Evolutionary conservation across 768 basidiomycete genomes (phyloP).

Genomic region (Boletus patriciae): DNA sequence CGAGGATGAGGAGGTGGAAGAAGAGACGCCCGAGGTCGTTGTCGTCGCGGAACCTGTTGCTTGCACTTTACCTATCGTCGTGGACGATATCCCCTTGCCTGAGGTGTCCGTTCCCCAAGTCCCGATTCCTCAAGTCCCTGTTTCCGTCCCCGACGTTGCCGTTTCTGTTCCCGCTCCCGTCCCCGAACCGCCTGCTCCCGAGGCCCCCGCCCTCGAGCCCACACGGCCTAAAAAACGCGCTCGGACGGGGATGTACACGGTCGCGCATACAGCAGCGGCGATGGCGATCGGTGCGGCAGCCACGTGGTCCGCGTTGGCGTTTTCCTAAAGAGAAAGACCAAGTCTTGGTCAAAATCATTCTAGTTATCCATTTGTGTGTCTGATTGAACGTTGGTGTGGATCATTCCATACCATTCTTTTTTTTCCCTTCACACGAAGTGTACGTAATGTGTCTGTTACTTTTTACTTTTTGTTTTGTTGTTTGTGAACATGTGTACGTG

Average conservation of each 20-base stretch:
- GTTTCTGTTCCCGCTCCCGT: neutral
- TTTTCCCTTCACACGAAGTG: neutral
- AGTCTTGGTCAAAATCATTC: neutral
- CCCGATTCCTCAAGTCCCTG: neutral
- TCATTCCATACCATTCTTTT: neutral
- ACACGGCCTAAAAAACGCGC: slow-evolving; percentile 44
- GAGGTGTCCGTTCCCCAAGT: slow-evolving; percentile 9
- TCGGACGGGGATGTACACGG: slow-evolving; percentile 37
- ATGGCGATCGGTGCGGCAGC: slow-evolving; percentile 67
- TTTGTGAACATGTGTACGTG: slow-evolving; percentile 8
- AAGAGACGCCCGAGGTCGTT: neutral
- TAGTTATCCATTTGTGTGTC: neutral
- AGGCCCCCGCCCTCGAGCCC: slow-evolving; percentile 15
- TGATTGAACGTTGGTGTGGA: neutral
- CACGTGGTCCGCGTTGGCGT: slow-evolving; percentile 74
- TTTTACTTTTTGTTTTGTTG: neutral
- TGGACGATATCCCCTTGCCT: neutral
- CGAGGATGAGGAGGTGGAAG: slow-evolving; percentile 38
- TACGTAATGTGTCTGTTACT: neutral
- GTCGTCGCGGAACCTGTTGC: neutral
- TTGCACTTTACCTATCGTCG: neutral
- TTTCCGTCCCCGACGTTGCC: neutral
- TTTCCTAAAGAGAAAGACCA: slow-evolving; percentile 40
- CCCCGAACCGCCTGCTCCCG: neutral
- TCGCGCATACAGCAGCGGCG: slow-evolving; percentile 60